A percentile compares a stretch with the other conserved stretches of the same genome.
Evolutionary conservation across 208 protist genomes (phyloP).

Genomic region (Trypanosoma caninum): DNA sequence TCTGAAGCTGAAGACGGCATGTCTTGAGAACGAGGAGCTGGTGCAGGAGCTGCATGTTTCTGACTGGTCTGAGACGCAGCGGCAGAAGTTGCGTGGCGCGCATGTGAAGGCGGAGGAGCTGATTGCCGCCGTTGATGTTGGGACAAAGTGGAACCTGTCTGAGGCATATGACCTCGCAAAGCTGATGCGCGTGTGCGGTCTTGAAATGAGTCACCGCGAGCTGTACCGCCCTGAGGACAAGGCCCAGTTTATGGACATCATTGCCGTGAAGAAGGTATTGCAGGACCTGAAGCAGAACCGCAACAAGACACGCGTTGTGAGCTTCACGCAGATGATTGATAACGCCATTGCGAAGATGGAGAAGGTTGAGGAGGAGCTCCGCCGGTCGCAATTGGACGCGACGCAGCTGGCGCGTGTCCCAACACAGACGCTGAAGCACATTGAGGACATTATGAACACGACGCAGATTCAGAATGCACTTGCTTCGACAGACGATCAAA

Average conservation of each 20-base stretch:
- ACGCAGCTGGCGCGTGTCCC: constrained; percentile 70
- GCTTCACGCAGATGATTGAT: constrained; percentile 76
- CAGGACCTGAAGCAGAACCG: constrained; percentile 75
- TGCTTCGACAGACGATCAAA: constrained; percentile 72
- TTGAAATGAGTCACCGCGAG: constrained; percentile 67
- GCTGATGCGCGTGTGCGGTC: constrained; percentile 67
- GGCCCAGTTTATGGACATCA: constrained; percentile 73
- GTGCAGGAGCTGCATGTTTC: constrained; percentile 82
- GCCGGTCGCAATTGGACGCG: constrained; percentile 60
- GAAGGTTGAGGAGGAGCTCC: constrained; percentile 76
- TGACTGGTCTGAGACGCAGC: constrained; percentile 80
- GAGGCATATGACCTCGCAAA: constrained; percentile 81
- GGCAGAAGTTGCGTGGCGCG: constrained; percentile 65
- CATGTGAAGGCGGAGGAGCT: constrained; percentile 79
- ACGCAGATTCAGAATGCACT: constrained; percentile 73
- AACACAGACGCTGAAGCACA: constrained; percentile 56
- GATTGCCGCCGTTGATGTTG: constrained; percentile 58
- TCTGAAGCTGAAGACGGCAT: constrained; percentile 82
- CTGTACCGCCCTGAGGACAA: constrained; percentile 79
- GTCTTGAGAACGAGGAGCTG: constrained; percentile 78
- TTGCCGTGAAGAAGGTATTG: constrained; percentile 73
- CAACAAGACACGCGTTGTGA: constrained; percentile 80
- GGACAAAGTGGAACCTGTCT: constrained; percentile 82
- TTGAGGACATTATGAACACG: constrained; percentile 82
- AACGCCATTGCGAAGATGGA: constrained; percentile 77